These are phyloP conservation scores for Leptomonas pyrrhocoris DNA, from an alignment of 208 protist species.

Conservation along the genomic window DNA sequence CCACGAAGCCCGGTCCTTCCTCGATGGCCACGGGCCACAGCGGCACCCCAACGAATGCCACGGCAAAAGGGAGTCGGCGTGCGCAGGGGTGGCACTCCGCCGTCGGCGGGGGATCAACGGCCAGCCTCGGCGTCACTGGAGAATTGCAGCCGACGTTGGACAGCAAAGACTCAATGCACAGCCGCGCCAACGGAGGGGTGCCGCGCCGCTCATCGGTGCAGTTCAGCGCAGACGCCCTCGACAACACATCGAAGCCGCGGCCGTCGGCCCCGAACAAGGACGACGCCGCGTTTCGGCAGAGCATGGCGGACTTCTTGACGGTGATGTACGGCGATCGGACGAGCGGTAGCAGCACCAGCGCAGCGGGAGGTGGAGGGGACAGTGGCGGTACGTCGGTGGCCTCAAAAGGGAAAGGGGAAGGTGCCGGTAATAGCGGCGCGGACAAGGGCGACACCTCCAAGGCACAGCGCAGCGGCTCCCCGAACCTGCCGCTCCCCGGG, in stretches of 20 bases:
- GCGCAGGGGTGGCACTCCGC: constrained; percentile 27
- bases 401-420: background rate
- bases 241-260: background rate
- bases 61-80: constrained; percentile 21
- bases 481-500: background rate
- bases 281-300: constrained; percentile 31
- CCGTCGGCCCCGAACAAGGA: background rate
- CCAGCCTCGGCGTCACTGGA: background rate
- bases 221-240: constrained; percentile 10
- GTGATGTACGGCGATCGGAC: constrained; percentile 43
- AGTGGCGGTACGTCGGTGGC: background rate
- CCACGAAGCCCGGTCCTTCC: background rate
- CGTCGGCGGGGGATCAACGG: background rate
- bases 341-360: background rate
- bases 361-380: constrained; percentile 3
- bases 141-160: background rate
- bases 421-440: too few relatives aligned
- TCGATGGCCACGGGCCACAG: background rate
- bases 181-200: background rate
- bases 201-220: constrained; percentile 30
- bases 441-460: background rate
- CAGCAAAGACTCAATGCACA: background rate
- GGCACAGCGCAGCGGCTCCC: background rate
- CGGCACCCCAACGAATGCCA: background rate
- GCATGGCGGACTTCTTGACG: constrained; percentile 46